phyloP scores from a whole-genome alignment of 1,139 yeast species.

The Suhomyces guaymorum region DNA sequence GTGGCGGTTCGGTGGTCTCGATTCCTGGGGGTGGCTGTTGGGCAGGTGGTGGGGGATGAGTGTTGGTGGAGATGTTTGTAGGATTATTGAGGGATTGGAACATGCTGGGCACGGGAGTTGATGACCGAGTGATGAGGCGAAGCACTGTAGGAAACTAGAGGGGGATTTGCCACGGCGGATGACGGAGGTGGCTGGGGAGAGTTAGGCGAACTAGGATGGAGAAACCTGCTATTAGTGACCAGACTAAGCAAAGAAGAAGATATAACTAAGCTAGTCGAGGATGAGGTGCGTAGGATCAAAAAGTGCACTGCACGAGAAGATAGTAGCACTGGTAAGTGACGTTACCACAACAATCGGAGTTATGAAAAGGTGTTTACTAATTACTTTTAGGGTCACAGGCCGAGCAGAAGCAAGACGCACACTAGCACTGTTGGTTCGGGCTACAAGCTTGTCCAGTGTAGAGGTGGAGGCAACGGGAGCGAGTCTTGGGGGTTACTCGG shows the following conservation, averaged over 20 bases:
- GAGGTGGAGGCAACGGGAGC: not conserved
- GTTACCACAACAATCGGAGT: constrained; percentile 7
- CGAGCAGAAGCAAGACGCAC: not conserved
- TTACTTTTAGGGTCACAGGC: constrained; percentile 2
- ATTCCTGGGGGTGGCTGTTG: constrained; percentile 10
- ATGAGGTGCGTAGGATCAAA: not conserved
- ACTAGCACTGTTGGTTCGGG: not conserved
- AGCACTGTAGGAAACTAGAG: constrained; percentile 1
- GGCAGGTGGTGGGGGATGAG: constrained; percentile 13
- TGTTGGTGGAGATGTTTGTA: constrained; percentile 11
- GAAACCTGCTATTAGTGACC: not conserved
- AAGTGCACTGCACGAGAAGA: not conserved
- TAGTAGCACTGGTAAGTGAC: constrained; percentile 4
- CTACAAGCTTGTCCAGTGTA: not conserved
- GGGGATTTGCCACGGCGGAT: no score
- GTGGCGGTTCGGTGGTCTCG: not conserved
- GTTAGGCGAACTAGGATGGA: not conserved
- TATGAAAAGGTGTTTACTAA: constrained; percentile 6
- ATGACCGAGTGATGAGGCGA: not conserved
- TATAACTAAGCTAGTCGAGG: not conserved
- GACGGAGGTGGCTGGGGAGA: no score
- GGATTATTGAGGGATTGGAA: constrained; percentile 11
- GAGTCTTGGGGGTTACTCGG: not conserved
- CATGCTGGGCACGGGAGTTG: no score
- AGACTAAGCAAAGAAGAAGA: not conserved